These are phyloP conservation scores for Aureobasidium subglaciale DNA, from an alignment of 2,329 filamentous ascomycete genomes.

Conservation along the genomic window DNA sequence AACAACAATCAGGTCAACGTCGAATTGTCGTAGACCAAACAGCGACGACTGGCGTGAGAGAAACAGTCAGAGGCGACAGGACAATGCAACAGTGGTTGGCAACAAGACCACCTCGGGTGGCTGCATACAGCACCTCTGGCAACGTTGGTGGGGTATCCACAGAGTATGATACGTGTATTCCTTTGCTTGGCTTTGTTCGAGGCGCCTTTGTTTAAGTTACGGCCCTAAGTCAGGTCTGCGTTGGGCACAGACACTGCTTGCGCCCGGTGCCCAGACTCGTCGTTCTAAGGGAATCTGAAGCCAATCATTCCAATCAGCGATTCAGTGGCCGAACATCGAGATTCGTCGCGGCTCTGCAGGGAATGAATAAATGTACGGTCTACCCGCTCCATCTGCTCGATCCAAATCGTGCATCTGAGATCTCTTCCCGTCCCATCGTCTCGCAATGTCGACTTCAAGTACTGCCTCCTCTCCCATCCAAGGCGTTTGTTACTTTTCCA, in stretches of 20 bases:
- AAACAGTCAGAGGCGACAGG: too few relatives aligned
- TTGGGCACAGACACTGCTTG: background rate
- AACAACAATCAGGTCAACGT: background rate
- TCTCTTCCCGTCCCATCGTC: background rate
- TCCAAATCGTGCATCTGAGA: slow-evolving; percentile 10
- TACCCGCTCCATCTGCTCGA: slow-evolving; percentile 12
- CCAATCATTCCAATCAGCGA: background rate
- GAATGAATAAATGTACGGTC: slow-evolving; percentile 5
- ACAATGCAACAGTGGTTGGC: background rate
- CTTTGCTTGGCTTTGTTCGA: background rate
- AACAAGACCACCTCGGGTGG: background rate
- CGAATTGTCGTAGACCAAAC: background rate
- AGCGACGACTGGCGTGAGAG: background rate
- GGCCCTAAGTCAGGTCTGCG: background rate
- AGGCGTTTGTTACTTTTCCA: slow-evolving; percentile 13
- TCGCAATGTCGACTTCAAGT: slow-evolving; percentile 8
- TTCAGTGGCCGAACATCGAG: background rate
- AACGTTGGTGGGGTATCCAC: slow-evolving; percentile 1
- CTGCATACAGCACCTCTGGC: slow-evolving; percentile 7
- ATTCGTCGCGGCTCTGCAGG: background rate
- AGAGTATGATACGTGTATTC: background rate
- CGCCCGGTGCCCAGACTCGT: background rate
- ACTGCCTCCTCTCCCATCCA: background rate
- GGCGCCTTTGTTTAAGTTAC: slow-evolving; percentile 7
- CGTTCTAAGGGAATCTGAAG: background rate